Evolutionary conservation across 73 alveolate species (phyloP), one percentile per base, ranked within the genome.

Genomic region (Paramecium biaurelia): DNA sequence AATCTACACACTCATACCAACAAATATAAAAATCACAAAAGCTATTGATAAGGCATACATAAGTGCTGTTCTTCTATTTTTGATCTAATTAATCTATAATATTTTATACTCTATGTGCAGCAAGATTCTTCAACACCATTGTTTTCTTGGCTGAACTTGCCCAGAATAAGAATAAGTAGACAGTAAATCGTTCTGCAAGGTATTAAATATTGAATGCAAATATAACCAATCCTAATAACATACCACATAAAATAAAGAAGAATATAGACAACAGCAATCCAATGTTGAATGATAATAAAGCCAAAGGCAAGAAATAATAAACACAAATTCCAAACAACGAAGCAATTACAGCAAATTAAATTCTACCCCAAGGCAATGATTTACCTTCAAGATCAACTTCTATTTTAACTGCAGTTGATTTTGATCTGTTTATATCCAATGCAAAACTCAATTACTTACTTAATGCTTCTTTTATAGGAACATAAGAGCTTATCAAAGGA

Each of bases 241-340:
- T 92, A 18, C 99, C 99, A 26, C 97, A 85, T 42, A 98, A 94
- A 38, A 98, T 98, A 76, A 96, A 93, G 92, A 98, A 95, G 97
- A 98, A 98, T 42, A 98, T 97, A 23, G 92, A 85, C 18, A 98
- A 95, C 23, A 98, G 85, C 94, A 98, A 85, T 32, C 97, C 96
- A 85, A 98, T 93, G 90, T 97, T 95, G 63, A 96, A 53, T 23
- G 98, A 95, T 5, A 98, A 89, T 89, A 98, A 85, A 12, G 99
- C 94, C 49, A 98, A 79, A 11, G 99, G 99, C 67, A 98, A 92
- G 88, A 97, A 96, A 93, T 98, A 98, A 92, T 97, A 98, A 57
- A 98, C 96, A 7, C 98, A 92, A 26, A 98, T 93, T 2, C 99
- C 99, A 95, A 97, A 97, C 59, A 98, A 90, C 21, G 97, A 97